phyloP scores from a whole-genome alignment of 163 green algal genomes.

The Chlamydomonas reinhardtii region DNA sequence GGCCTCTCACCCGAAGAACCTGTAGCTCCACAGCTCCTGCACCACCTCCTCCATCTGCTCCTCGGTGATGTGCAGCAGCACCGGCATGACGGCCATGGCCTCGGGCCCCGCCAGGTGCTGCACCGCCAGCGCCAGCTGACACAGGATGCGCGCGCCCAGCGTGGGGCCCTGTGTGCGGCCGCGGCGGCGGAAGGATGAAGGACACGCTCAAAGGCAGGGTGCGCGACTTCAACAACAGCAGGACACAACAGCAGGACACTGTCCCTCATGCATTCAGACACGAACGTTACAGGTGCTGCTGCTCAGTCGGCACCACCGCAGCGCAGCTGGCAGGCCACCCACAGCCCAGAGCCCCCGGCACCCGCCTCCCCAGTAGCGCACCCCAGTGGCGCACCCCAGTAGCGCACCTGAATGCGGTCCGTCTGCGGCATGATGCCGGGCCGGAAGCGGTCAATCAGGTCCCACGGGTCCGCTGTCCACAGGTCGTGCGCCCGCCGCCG shows the following conservation, averaged over 20 bases:
- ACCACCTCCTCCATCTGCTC: constrained; percentile 63
- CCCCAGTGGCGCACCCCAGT: too few relatives aligned
- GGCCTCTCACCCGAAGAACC: constrained; percentile 55
- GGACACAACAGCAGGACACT: too few relatives aligned
- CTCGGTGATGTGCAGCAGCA: constrained; percentile 63
- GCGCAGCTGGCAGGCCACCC: too few relatives aligned
- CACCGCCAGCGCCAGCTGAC: constrained; percentile 48
- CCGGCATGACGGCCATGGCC: constrained; percentile 45
- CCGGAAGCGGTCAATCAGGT: constrained; percentile 50
- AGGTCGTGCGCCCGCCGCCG: constrained; percentile 36
- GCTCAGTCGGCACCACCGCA: too few relatives aligned
- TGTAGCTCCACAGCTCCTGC: constrained; percentile 53
- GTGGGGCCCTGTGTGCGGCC: constrained; percentile 49
- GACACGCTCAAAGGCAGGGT: too few relatives aligned
- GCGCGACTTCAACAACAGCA: too few relatives aligned
- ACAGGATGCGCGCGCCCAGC: constrained; percentile 54
- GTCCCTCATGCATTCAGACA: too few relatives aligned
- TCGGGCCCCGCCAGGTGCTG: constrained; percentile 30
- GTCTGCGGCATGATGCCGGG: constrained; percentile 51
- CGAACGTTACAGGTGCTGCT: too few relatives aligned
- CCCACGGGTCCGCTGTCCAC: constrained; percentile 60
- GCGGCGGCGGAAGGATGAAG: too few relatives aligned
- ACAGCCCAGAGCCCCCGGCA: too few relatives aligned
- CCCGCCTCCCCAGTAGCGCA: too few relatives aligned
- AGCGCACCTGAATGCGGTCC: constrained; percentile 40